A percentile compares a stretch with the other conserved stretches of the same genome.
phyloP scores from a whole-genome alignment of 208 protist genomes.

The Trypanosoma caninum region DNA sequence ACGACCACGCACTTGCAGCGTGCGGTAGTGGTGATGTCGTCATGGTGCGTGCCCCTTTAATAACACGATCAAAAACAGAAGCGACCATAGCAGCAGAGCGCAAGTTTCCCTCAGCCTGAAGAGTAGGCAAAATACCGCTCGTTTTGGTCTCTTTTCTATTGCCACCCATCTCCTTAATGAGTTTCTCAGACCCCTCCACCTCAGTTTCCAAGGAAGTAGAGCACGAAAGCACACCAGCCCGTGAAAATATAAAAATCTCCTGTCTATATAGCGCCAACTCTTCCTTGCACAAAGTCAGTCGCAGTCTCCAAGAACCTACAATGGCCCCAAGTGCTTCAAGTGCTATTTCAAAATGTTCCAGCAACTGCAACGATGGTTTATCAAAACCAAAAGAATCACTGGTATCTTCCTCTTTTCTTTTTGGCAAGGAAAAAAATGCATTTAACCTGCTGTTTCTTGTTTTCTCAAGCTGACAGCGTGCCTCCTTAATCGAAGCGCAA shows the following conservation, averaged over 20 bases:
- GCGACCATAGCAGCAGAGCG: constrained; percentile 6
- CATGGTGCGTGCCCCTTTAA: constrained; percentile 18
- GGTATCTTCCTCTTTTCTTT: neutral
- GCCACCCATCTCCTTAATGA: neutral
- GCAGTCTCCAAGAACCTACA: constrained; percentile 38
- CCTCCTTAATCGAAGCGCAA: constrained; percentile 26
- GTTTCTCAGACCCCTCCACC: neutral
- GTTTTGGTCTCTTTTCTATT: neutral
- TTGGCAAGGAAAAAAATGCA: neutral
- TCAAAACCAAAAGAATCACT: neutral
- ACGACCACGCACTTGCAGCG: constrained; percentile 6
- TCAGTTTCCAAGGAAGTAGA: constrained; percentile 14
- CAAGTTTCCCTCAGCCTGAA: neutral
- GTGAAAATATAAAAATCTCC: constrained; percentile 51
- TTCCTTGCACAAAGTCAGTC: constrained; percentile 72
- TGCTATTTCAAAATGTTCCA: constrained; percentile 26
- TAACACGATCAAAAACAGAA: constrained; percentile 25
- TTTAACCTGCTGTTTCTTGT: neutral
- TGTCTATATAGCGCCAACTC: constrained; percentile 74
- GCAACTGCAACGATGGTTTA: constrained; percentile 20
- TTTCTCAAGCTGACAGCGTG: constrained; percentile 5
- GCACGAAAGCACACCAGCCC: constrained; percentile 46
- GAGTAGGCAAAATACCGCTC: neutral
- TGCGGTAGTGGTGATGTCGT: constrained; percentile 1
- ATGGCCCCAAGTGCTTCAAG: constrained; percentile 32